Conservation (phyloP, 2,329 filamentous ascomycete genomes). For the Talaromyces albobiverticillius region DNA sequence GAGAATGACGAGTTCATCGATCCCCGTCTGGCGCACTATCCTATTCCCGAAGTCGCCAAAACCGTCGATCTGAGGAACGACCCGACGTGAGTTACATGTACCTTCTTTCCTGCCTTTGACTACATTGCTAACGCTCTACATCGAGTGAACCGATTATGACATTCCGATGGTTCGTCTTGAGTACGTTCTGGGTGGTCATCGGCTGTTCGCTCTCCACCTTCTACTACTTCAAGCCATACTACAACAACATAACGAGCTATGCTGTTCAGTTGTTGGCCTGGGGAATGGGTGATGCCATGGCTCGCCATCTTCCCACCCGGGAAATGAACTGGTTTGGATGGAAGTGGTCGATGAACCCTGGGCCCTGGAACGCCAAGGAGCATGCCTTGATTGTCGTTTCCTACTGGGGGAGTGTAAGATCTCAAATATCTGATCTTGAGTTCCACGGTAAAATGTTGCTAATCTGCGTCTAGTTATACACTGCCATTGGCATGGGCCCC, state of each 20-base stretch:
- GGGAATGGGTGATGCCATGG: slow-evolving; percentile 3
- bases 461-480: slow-evolving; percentile 1
- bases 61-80: slow-evolving; percentile 4
- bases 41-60: slow-evolving; percentile 1
- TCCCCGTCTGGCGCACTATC: not conserved
- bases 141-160: slow-evolving; percentile 4
- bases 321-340: slow-evolving; percentile 4
- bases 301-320: not conserved
- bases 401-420: slow-evolving; percentile 4
- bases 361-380: slow-evolving; percentile 6
- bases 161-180: not conserved
- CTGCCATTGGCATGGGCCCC: not conserved
- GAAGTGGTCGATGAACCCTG: slow-evolving; percentile 1
- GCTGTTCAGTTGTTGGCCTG: slow-evolving; percentile 3
- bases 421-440: not conserved
- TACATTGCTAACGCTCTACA: no score
- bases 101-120: not conserved
- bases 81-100: slow-evolving; percentile 3
- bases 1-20: slow-evolving; percentile 4
- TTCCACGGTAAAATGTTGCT: not conserved
- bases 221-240: slow-evolving; percentile 7
- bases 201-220: slow-evolving; percentile 1
- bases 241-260: slow-evolving; percentile 2
- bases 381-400: slow-evolving; percentile 3
- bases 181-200: slow-evolving; percentile 2